Conservation (phyloP, 2,329 filamentous ascomycete species). For the Fusarium bactridioides region DNA sequence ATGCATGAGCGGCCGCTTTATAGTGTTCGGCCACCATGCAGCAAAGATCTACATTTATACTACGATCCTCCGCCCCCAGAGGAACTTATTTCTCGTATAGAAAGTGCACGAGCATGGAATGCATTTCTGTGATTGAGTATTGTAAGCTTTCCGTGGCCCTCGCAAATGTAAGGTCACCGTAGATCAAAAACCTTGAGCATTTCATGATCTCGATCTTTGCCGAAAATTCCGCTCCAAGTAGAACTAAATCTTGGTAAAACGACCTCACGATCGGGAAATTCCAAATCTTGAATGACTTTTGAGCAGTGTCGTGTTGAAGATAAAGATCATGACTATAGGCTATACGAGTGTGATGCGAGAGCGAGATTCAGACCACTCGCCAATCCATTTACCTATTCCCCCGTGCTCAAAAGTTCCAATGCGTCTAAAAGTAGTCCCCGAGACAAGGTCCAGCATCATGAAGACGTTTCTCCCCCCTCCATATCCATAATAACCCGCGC, state of each 20-base stretch:
- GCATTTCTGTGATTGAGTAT: rapidly evolving
- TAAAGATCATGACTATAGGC: background rate
- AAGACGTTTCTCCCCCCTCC: background rate
- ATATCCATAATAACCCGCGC: rapidly evolving
- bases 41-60: background rate
- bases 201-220: background rate
- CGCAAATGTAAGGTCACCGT: rapidly evolving
- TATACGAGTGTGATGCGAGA: background rate
- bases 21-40: background rate
- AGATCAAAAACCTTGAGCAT: background rate
- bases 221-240: rapidly evolving
- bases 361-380: background rate
- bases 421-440: rapidly evolving
- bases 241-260: rapidly evolving
- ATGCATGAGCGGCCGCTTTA: background rate
- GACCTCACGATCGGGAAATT: rapidly evolving
- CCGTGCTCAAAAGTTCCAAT: background rate
- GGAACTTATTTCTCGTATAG: background rate
- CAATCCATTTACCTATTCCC: background rate
- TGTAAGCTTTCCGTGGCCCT: rapidly evolving
- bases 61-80: background rate
- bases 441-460: background rate
- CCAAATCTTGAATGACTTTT: rapidly evolving
- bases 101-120: too few relatives aligned
- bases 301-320: background rate